These are phyloP conservation scores for Ganoderma lucidum DNA, from an alignment of 1,284 basidiomycete genomes.

Conservation along the genomic window DNA sequence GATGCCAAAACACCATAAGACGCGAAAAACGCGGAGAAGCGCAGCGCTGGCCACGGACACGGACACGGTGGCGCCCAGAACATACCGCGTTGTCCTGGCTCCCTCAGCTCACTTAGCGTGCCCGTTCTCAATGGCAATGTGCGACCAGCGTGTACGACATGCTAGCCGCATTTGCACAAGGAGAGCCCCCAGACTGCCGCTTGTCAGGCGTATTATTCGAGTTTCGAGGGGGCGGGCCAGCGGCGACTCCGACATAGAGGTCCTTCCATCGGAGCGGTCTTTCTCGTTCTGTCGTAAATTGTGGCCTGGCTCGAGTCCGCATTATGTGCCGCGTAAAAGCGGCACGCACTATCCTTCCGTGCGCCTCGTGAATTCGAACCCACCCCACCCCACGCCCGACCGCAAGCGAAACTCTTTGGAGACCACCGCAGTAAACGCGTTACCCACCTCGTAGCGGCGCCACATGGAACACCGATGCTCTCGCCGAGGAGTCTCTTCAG, in stretches of 20 bases:
- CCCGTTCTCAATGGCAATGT: background rate
- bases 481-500: background rate
- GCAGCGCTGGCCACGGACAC: background rate
- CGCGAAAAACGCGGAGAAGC: constrained; percentile 4
- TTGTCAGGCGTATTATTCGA: background rate
- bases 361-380: background rate
- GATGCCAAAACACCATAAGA: constrained; percentile 6
- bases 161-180: background rate
- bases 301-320: background rate
- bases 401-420: background rate
- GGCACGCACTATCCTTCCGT: background rate
- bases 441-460: background rate
- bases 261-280: background rate
- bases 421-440: background rate
- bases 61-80: background rate
- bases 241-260: background rate
- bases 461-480: background rate
- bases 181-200: background rate
- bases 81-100: background rate
- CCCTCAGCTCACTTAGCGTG: too few species aligned
- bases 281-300: background rate
- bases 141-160: background rate
- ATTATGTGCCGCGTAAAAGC: background rate
- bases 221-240: background rate
- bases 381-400: background rate